Evolutionary conservation across 805 yeast genomes (phyloP).

Genomic region (Debaryomyces hansenii): DNA sequence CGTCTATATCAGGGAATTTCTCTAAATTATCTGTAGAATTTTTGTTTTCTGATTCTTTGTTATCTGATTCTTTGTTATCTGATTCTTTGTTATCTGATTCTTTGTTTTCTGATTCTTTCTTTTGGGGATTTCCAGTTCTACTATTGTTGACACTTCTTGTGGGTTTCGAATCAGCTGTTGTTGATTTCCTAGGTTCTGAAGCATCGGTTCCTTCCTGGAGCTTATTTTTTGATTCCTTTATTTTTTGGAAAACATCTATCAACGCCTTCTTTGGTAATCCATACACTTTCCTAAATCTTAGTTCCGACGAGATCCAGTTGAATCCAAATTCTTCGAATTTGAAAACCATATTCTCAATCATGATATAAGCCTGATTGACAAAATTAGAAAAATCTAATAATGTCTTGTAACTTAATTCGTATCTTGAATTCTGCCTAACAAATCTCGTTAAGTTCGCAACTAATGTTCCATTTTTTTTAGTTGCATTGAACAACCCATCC

Average conservation of each 20-base stretch:
- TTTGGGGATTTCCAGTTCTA: background rate
- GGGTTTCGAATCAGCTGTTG: background rate
- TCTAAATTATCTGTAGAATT: too few species aligned
- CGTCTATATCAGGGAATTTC: background rate
- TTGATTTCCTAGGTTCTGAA: background rate
- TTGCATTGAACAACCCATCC: conserved; percentile 41
- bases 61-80: background rate
- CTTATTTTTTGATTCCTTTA: background rate
- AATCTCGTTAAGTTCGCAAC: conserved; percentile 49
- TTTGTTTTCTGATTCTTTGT: background rate
- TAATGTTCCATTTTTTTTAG: conserved; percentile 49
- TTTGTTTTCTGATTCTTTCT: background rate
- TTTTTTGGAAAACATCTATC: background rate
- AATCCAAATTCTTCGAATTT: conserved; percentile 38
- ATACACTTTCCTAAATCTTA: conserved; percentile 40
- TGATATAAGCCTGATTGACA: conserved; percentile 36
- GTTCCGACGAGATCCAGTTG: conserved; percentile 45
- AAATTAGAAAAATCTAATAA: conserved; percentile 42
- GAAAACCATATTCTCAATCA: conserved; percentile 26
- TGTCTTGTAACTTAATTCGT: conserved; percentile 34
- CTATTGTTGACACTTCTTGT: background rate
- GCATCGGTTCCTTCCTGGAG: background rate
- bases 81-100: background rate
- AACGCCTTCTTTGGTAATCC: conserved; percentile 18
- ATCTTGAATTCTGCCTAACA: conserved; percentile 39